Evolutionary conservation across 2,329 filamentous ascomycete genomes (phyloP).

Genomic region (Apiospora koreana): DNA sequence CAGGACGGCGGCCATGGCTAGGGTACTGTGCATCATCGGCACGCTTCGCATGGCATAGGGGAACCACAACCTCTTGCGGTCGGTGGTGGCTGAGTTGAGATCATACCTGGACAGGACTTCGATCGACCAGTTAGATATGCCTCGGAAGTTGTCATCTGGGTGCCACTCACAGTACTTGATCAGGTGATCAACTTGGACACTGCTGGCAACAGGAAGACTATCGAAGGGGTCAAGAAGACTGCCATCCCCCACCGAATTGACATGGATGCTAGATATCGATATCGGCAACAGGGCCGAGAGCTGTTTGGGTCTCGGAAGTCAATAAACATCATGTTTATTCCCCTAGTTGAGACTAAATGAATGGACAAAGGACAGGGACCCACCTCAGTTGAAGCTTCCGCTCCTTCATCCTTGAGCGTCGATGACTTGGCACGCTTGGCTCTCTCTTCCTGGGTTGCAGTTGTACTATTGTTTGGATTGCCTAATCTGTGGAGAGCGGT

Average conservation of each 20-base stretch:
- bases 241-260: background rate
- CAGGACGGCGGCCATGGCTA: slow-evolving; percentile 15
- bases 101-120: slow-evolving; percentile 7
- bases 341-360: too few species aligned
- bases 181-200: slow-evolving; percentile 9
- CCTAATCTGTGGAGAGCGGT: background rate
- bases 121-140: background rate
- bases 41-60: slow-evolving; percentile 16
- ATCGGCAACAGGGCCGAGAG: background rate
- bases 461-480: too few species aligned
- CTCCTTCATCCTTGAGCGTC: background rate
- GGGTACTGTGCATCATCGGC: slow-evolving; percentile 18
- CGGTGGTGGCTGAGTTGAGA: background rate
- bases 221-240: slow-evolving; percentile 12
- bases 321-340: background rate
- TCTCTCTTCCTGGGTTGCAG: background rate
- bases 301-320: background rate
- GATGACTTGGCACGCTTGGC: background rate
- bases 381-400: background rate
- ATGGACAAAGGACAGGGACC: background rate
- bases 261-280: background rate
- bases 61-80: slow-evolving; percentile 14
- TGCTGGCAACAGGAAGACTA: slow-evolving; percentile 8
- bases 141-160: too few species aligned
- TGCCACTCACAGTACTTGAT: slow-evolving; percentile 15